Conservation (phyloP, 2,329 filamentous ascomycete genomes). For the Pseudogymnoascus sp. region DNA sequence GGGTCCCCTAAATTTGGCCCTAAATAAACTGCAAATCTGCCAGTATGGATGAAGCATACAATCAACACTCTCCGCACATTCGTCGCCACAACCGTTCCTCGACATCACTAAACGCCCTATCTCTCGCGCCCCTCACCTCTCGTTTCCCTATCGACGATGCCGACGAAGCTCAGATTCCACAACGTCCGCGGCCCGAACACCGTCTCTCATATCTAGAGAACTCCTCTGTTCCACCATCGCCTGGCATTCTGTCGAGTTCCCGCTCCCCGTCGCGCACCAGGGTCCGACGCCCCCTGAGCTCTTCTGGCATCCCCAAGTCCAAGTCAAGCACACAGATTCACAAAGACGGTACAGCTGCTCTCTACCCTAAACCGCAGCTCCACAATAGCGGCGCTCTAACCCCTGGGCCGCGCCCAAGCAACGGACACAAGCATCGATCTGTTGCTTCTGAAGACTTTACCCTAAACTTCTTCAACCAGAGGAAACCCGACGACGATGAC, state of each 20-base stretch:
- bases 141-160: constrained; percentile 52
- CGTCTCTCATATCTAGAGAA: constrained; percentile 52
- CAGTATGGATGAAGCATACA: constrained; percentile 54
- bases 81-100: constrained; percentile 53
- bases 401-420: constrained; percentile 16
- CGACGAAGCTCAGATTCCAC: constrained; percentile 35
- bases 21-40: constrained; percentile 10
- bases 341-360: constrained; percentile 30
- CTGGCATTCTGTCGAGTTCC: constrained; percentile 52
- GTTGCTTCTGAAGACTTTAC: constrained; percentile 21
- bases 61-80: constrained; percentile 50
- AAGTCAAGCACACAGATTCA: constrained; percentile 51
- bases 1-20: background rate
- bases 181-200: constrained; percentile 31
- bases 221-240: constrained; percentile 57
- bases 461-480: constrained; percentile 9
- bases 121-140: constrained; percentile 57
- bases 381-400: constrained; percentile 22
- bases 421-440: constrained; percentile 18
- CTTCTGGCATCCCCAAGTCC: constrained; percentile 44
- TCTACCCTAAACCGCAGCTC: constrained; percentile 19
- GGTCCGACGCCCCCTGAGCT: constrained; percentile 31
- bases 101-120: constrained; percentile 52
- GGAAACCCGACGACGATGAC: constrained; percentile 44
- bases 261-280: constrained; percentile 35